These are phyloP conservation scores for Colletotrichum camelliae DNA, from an alignment of 2,329 filamentous ascomycete genomes.

Conservation along the genomic window DNA sequence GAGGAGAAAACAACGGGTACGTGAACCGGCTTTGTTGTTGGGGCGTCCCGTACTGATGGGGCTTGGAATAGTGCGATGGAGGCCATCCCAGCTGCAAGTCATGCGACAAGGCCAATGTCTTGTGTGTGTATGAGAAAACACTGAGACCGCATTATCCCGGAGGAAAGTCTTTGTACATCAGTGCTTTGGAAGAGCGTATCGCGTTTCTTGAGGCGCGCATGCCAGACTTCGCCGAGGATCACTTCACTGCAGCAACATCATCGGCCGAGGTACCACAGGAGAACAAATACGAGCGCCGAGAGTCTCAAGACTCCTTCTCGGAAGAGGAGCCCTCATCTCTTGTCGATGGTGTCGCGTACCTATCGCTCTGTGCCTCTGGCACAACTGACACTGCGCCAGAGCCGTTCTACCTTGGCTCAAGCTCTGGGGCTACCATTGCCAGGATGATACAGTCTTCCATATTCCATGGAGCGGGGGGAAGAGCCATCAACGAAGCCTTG, in stretches of 20 bases:
- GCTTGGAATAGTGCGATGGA: constrained; percentile 26
- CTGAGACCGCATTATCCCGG: constrained; percentile 31
- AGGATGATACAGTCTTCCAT: constrained; percentile 31
- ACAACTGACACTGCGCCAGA: constrained; percentile 27
- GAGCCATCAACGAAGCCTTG: background rate
- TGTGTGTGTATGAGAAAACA: constrained; percentile 29
- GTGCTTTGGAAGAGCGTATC: constrained; percentile 31
- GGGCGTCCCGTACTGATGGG: background rate
- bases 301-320: constrained; percentile 15
- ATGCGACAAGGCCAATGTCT: constrained; percentile 24
- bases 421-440: constrained; percentile 30
- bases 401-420: constrained; percentile 31
- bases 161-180: constrained; percentile 32
- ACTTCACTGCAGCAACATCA: constrained; percentile 15
- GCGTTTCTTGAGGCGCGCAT: constrained; percentile 31
- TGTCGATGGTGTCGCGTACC: constrained; percentile 29
- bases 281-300: background rate
- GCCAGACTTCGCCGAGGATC: constrained; percentile 30
- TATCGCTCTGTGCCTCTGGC: constrained; percentile 29
- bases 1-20: constrained; percentile 29
- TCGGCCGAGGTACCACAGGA: background rate
- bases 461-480: constrained; percentile 22
- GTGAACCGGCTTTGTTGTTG: background rate
- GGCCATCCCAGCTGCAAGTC: constrained; percentile 28
- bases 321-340: constrained; percentile 26